phyloP scores from a whole-genome alignment of 129 eudicot species.

The carrot (Daucus carota) region DH1_v3.0 NC_030381.2:37105501-37106000 shows the following conservation, averaged over 20 bases:
- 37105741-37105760: background rate
- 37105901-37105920: too few species aligned
- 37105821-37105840: background rate
- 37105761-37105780: background rate
- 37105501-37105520: background rate
- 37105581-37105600: background rate
- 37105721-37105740: background rate
- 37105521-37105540: background rate
- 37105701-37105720: background rate
- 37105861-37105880: background rate
- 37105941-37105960: too few species aligned
- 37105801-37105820: background rate
- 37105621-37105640: fast-evolving
- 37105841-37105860: background rate
- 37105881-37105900: background rate
- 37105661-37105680: background rate
- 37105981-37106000: too few species aligned
- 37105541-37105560: background rate
- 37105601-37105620: background rate
- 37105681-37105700: background rate
- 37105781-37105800: background rate
- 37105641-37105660: background rate
- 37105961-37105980: too few species aligned
- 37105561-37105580: background rate
- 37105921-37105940: too few species aligned